Base-by-base conservation (phyloP, 768 basidiomycete species). In the Hericium coralloides region DNA sequence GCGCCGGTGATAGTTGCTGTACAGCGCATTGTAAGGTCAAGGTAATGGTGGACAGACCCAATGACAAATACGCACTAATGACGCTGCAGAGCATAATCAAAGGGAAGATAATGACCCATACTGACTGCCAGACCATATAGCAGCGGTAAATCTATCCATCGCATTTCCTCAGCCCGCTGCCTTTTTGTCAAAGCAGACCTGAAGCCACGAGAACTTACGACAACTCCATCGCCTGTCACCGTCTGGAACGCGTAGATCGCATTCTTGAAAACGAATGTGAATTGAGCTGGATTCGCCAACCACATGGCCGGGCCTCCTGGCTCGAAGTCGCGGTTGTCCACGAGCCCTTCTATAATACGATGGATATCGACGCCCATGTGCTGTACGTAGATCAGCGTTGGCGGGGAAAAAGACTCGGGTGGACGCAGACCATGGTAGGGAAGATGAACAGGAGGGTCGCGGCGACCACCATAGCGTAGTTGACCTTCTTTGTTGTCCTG, bases 181-280 rank as follows among this genome's bases (percentile, higher is more conserved):
- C n/a, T 9, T 1, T 8, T 4, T 31, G 20, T 8, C n/a, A 9
- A 37, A 38, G 36, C 3, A 37, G 10, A 7, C 0, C 17, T 6
- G 23, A 23, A 49, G 4, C n/a, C 5, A 20, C 17, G 53, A 55
- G n/a, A 7, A 31, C 53, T 25, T 20, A 55, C 53, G 12, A 55
- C 22, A 15, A 55, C 53, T 12, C 39, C 38, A 20, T 55, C 53
- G 25, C 39, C 38, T 38, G 36, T 25, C 18, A 55, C 12, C 8
- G 53, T 55, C 22, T 55, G 53, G 12, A 55, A 15, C n/a, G 23
- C 25, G 9, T 55, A 55, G 9, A 55, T 18, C 4, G 53, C 43
- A 8, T 22, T 43, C 18, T 55, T 55, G 41, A 55, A 55, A n/a
- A 55, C 53, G 41, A 55, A 55, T 0, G 53, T 43, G 39, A 26